Evolutionary conservation across 768 basidiomycete species (phyloP).

Genomic region (Harrya chromipes): DNA sequence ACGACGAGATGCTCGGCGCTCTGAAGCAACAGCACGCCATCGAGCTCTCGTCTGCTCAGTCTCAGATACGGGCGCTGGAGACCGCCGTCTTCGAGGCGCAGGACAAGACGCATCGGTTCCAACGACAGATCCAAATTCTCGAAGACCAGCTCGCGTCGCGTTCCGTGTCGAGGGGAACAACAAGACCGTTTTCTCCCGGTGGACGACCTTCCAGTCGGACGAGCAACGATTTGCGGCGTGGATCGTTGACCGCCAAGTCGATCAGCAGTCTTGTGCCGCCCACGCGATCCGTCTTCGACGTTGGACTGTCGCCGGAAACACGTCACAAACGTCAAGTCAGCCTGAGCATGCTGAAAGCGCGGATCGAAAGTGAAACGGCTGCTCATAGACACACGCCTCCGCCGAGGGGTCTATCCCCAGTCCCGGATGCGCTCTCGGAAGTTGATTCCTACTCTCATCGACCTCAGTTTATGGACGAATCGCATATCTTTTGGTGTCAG

Average conservation of each 20-base stretch:
- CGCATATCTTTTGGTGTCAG: constrained; percentile 88
- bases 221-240: constrained; percentile 38
- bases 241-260: constrained; percentile 33
- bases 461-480: constrained; percentile 81
- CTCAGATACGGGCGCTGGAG: constrained; percentile 76
- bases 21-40: constrained; percentile 72
- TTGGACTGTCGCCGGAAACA: constrained; percentile 68
- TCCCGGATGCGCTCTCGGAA: constrained; percentile 32
- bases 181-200: constrained; percentile 46
- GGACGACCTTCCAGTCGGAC: constrained; percentile 43
- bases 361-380: constrained; percentile 79
- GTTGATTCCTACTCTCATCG: constrained; percentile 32
- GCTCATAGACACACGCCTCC: constrained; percentile 44
- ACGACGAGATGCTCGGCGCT: constrained; percentile 71
- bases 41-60: constrained; percentile 77
- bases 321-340: constrained; percentile 81
- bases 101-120: constrained; percentile 59
- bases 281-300: constrained; percentile 62
- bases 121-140: constrained; percentile 61
- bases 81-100: constrained; percentile 71
- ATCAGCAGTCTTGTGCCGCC: constrained; percentile 33
- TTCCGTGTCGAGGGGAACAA: constrained; percentile 39
- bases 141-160: constrained; percentile 63
- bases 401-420: constrained; percentile 55
- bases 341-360: constrained; percentile 85